Percentiles rank a stretch among this genome's conserved stretches.
Conservation (phyloP, 2,329 filamentous ascomycete species). For the Pyricularia sp. region DNA sequence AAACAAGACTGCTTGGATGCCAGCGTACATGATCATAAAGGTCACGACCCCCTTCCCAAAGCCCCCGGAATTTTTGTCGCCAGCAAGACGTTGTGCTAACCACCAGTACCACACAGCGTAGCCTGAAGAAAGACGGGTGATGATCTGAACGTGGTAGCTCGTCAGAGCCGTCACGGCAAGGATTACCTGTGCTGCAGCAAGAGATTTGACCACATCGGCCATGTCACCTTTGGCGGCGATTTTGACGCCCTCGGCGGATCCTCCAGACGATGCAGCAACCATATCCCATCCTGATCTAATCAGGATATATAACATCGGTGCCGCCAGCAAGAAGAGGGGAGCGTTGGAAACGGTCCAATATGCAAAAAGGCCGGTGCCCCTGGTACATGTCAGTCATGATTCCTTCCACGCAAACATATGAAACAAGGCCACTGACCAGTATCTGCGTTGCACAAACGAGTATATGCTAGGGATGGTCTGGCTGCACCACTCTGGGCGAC, state of each 20-base stretch:
- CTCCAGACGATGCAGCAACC: slow-evolving; percentile 8
- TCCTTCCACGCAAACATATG: too few relatives aligned
- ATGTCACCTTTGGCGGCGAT: slow-evolving; percentile 6
- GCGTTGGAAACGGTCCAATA: slow-evolving; percentile 88
- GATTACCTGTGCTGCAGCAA: slow-evolving; percentile 65
- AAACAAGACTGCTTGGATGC: slow-evolving; percentile 76
- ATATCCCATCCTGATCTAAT: slow-evolving; percentile 46
- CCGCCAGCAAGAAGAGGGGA: slow-evolving; percentile 77
- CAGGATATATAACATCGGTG: slow-evolving; percentile 65
- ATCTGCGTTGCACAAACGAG: slow-evolving; percentile 76
- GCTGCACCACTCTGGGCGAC: slow-evolving; percentile 62
- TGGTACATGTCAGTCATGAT: slow-evolving; percentile 24
- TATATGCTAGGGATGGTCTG: slow-evolving; percentile 77
- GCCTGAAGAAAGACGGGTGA: slow-evolving; percentile 78
- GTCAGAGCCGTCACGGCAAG: slow-evolving; percentile 64
- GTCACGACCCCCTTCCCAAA: slow-evolving; percentile 34
- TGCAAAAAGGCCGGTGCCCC: slow-evolving; percentile 77
- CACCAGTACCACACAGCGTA: slow-evolving; percentile 88
- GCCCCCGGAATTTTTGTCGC: slow-evolving; percentile 7
- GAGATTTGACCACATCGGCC: slow-evolving; percentile 32
- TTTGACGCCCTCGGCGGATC: background rate
- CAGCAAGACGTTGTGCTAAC: slow-evolving; percentile 42
- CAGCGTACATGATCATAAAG: slow-evolving; percentile 72
- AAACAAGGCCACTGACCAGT: slow-evolving; percentile 57
- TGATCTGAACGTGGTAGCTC: slow-evolving; percentile 88